Percentiles rank a stretch among this genome's conserved stretches.
Evolutionary conservation across 345 rosid species (phyloP).

Genomic region (Salix dunnii): DNA sequence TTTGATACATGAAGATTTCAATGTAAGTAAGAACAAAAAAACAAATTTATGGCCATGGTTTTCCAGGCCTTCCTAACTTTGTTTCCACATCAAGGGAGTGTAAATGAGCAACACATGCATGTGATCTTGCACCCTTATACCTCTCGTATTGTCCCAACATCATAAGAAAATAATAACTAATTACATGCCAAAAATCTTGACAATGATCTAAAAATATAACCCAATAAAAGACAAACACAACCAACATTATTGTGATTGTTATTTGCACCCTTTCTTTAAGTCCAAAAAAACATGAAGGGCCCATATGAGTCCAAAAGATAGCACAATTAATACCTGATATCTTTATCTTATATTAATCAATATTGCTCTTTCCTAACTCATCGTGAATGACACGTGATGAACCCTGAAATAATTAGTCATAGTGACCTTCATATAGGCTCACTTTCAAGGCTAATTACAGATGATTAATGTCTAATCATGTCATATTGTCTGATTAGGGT

Average conservation of each 20-base stretch:
- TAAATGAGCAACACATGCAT: slow-evolving; percentile 4
- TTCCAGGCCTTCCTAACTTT: not conserved
- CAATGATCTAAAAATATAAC: slow-evolving; percentile 1
- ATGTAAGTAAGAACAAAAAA: not conserved
- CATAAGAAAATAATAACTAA: not conserved
- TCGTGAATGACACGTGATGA: not conserved
- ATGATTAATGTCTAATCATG: not conserved
- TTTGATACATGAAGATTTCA: not conserved
- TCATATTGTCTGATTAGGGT: no score
- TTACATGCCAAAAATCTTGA: not conserved
- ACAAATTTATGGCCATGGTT: not conserved
- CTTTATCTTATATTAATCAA: not conserved
- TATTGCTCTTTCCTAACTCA: not conserved
- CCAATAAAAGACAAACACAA: not conserved
- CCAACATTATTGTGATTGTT: slow-evolving; percentile 8
- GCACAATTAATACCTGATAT: not conserved
- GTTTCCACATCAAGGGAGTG: not conserved
- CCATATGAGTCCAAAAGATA: slow-evolving; percentile 1
- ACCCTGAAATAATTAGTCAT: not conserved
- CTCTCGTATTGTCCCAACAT: not conserved
- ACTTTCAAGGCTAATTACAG: not conserved
- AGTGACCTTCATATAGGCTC: not conserved
- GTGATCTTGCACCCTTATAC: slow-evolving; percentile 17
- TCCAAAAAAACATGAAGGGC: not conserved
- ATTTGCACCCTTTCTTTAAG: not conserved